Percentiles rank a stretch among this genome's conserved stretches.
These are phyloP conservation scores for Poterioochromonas sp. DNA, from an alignment of 352 stramenopile species.

Conservation along the genomic window DNA sequence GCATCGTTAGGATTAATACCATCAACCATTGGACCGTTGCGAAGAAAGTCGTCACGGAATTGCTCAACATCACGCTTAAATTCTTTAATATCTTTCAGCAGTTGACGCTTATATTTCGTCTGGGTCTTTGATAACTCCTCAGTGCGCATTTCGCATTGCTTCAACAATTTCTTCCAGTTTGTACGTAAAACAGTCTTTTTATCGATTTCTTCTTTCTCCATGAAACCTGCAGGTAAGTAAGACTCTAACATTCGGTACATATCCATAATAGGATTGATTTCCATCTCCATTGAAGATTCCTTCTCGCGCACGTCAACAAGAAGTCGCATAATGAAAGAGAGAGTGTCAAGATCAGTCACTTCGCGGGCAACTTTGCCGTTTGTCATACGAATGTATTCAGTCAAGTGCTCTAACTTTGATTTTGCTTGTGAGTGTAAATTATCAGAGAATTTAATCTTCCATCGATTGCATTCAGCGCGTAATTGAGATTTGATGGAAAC, in stretches of 20 bases:
- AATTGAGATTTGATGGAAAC: conserved; percentile 91
- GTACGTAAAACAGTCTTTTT: conserved; percentile 92
- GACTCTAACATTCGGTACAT: conserved; percentile 97
- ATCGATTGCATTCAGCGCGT: conserved; percentile 85
- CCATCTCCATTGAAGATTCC: conserved; percentile 94
- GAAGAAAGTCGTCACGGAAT: conserved; percentile 88
- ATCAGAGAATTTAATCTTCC: conserved; percentile 93
- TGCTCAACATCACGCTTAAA: conserved; percentile 91
- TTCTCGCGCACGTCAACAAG: conserved; percentile 90
- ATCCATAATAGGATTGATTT: conserved; percentile 93
- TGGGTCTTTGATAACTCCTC: conserved; percentile 84
- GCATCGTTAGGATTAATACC: conserved; percentile 88
- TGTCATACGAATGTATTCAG: conserved; percentile 87
- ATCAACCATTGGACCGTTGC: conserved; percentile 91
- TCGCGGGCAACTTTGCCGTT: conserved; percentile 71
- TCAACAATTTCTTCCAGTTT: conserved; percentile 93
- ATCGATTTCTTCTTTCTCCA: conserved; percentile 98
- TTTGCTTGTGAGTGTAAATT: conserved; percentile 87
- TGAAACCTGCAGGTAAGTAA: conserved; percentile 71
- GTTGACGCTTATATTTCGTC: conserved; percentile 76
- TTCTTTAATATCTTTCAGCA: conserved; percentile 89
- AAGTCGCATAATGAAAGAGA: conserved; percentile 93
- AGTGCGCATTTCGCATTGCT: conserved; percentile 79
- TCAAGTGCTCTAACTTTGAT: conserved; percentile 70
- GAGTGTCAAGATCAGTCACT: conserved; percentile 77